Conservation (phyloP, 2,329 filamentous ascomycete species). For the Colletotrichum endophyticum region DNA sequence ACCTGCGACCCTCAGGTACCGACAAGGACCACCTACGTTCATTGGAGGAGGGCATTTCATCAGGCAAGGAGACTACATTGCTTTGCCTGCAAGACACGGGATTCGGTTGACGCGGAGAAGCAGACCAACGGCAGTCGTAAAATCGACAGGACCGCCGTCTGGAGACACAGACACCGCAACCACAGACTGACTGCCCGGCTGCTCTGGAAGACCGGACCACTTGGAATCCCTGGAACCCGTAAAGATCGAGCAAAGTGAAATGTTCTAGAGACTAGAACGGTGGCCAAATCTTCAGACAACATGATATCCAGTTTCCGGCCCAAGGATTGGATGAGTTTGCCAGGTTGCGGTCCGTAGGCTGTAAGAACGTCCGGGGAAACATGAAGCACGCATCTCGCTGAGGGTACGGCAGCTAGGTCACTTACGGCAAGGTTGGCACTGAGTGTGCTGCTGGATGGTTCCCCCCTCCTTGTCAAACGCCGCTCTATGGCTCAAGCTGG, state of each 20-base stretch:
- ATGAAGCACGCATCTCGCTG: background rate
- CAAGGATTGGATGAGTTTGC: background rate
- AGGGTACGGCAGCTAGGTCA: background rate
- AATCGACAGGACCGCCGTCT: background rate
- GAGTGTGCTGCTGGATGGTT: background rate
- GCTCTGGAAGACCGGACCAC: background rate
- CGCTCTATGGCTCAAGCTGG: background rate
- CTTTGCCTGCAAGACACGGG: background rate
- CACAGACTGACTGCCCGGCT: background rate
- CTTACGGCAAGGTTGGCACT: background rate
- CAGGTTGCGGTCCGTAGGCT: background rate
- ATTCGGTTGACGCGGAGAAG: background rate
- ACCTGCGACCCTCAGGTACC: background rate
- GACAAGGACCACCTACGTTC: background rate
- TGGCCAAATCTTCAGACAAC: background rate
- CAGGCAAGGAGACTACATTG: background rate
- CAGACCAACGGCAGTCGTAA: background rate
- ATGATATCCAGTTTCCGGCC: background rate
- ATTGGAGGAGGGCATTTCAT: background rate
- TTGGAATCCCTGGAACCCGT: background rate
- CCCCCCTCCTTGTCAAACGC: background rate
- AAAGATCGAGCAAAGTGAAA: background rate
- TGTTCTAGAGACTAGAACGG: background rate
- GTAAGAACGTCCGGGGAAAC: background rate
- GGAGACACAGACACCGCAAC: background rate